Conservation (phyloP, 495 filamentous ascomycete genomes). For the Penicillium lagena region DNA sequence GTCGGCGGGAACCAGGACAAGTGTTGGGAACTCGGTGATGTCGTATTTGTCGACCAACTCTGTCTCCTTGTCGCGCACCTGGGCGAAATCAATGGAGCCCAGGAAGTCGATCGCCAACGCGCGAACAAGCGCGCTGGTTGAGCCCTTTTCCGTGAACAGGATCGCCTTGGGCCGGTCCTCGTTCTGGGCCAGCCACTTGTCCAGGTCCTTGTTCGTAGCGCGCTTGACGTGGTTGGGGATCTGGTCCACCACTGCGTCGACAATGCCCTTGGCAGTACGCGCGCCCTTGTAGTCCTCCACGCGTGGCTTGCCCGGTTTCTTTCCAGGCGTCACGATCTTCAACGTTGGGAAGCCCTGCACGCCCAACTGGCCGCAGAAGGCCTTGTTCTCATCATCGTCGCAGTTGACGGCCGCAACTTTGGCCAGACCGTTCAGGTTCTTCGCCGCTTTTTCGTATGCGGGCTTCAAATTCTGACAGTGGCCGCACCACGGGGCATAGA, state of each 20-base stretch:
- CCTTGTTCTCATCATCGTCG: slow-evolving; percentile 91
- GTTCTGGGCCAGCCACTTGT: slow-evolving; percentile 65
- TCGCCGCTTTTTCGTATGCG: slow-evolving; percentile 89
- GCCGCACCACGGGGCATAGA: slow-evolving; percentile 94
- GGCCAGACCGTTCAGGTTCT: slow-evolving; percentile 78
- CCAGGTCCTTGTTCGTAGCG: slow-evolving; percentile 71
- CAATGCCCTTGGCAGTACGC: slow-evolving; percentile 76
- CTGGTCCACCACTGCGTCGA: slow-evolving; percentile 74
- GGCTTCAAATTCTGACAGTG: slow-evolving; percentile 96
- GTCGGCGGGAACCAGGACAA: slow-evolving; percentile 75
- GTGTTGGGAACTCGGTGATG: slow-evolving; percentile 67
- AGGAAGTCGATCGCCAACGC: slow-evolving; percentile 87
- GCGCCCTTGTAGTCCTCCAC: slow-evolving; percentile 91
- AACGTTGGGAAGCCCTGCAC: slow-evolving; percentile 94
- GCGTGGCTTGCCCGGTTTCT: slow-evolving; percentile 72
- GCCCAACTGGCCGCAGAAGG: slow-evolving; percentile 79
- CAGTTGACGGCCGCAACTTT: slow-evolving; percentile 95
- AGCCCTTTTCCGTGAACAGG: slow-evolving; percentile 91
- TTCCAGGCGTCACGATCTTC: slow-evolving; percentile 84
- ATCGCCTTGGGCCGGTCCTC: slow-evolving; percentile 79
- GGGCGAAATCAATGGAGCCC: slow-evolving; percentile 73
- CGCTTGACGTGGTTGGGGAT: slow-evolving; percentile 90
- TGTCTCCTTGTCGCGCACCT: slow-evolving; percentile 78
- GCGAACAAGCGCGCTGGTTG: slow-evolving; percentile 73
- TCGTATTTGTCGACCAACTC: slow-evolving; percentile 67